phyloP scores from a whole-genome alignment of 129 eudicot genomes.

The Silybum marianum region DNA sequence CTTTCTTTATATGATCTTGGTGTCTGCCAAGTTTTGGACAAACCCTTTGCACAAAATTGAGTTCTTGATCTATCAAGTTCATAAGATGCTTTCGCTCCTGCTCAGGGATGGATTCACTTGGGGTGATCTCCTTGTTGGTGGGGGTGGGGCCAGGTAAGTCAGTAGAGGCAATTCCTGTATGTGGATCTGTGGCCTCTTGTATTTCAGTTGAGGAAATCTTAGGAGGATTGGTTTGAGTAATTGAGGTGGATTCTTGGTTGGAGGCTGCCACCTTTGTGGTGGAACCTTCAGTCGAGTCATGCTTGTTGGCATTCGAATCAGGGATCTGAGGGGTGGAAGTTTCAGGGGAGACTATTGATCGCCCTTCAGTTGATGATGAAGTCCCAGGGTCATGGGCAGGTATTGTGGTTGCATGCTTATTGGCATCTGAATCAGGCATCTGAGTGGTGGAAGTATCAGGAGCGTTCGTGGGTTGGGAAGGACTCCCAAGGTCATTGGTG shows the following conservation, averaged over 20 bases:
- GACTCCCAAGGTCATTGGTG: too few relatives aligned
- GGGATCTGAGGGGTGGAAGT: not conserved
- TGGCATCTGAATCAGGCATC: not conserved
- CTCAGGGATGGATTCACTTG: not conserved
- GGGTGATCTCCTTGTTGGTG: not conserved
- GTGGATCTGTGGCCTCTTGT: not conserved
- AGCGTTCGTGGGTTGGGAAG: too few relatives aligned
- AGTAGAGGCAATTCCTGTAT: not conserved
- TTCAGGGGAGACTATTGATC: not conserved
- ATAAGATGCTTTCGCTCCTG: constrained; percentile 14
- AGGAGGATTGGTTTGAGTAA: not conserved
- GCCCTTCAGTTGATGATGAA: not conserved
- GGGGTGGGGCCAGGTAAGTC: not conserved
- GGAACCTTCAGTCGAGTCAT: constrained; percentile 10
- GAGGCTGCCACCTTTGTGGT: constrained; percentile 1
- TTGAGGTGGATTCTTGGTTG: not conserved
- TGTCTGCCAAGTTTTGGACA: constrained; percentile 17
- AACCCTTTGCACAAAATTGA: not conserved
- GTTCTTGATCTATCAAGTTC: constrained; percentile 26
- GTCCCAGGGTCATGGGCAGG: not conserved
- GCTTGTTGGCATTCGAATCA: not conserved
- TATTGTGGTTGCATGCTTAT: not conserved
- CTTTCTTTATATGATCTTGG: not conserved
- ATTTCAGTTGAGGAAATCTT: not conserved
- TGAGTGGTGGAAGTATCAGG: too few relatives aligned